Evolutionary conservation across 2,329 filamentous ascomycete species (phyloP), one percentile per base, ranked within the genome.

Genomic region (Incumbomyces delicatus): DNA sequence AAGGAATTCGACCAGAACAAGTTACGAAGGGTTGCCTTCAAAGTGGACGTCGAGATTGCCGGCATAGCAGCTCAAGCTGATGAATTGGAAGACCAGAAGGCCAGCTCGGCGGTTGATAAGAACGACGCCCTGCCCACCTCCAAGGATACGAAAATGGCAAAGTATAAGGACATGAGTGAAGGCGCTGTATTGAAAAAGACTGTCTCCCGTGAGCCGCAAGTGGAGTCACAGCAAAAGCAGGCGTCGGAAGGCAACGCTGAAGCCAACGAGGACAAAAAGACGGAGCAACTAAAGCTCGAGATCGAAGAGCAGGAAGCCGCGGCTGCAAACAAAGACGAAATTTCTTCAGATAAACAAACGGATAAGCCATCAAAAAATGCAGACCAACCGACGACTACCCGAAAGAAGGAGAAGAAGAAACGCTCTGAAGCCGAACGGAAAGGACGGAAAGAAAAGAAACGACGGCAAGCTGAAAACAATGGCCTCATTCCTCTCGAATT

Each of bases 351-450:
- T 37, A 12, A 22, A 16, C 35, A 46, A 27, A 12, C 29, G 6
- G 31, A 44, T 20, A 32, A 18, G 2, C 32, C 38, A 16, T 35
- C 47, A 16, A 61, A 61, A 8, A 47, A 50, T 11, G 60, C 64
- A 42, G 48, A 27, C 13, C 65, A 66, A 38, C 61, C 76, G 65
- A 68, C 66, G 29, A 70, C 67, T 1, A 80, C 72, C 6, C 82
- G 81, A 57, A 95, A 94, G 67, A 92, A 87, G 65, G 89, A 95
- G 61, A 95, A 95, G 73, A 95, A 95, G 68, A 95, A 94, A 70
- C 81, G 84, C 54, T 94, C 86, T 34, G 90, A 95, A 61, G 88
- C 90, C 50, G 90, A 95, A 64, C 76, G 89, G 35, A 94, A 94
- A 61, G 87, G 92, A 50, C 79, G 89, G 46, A 94, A 94, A 63